Percentiles rank a stretch among this genome's conserved stretches.
Conservation (phyloP, 1,284 basidiomycete species). For the Tylopilus sp. region DNA sequence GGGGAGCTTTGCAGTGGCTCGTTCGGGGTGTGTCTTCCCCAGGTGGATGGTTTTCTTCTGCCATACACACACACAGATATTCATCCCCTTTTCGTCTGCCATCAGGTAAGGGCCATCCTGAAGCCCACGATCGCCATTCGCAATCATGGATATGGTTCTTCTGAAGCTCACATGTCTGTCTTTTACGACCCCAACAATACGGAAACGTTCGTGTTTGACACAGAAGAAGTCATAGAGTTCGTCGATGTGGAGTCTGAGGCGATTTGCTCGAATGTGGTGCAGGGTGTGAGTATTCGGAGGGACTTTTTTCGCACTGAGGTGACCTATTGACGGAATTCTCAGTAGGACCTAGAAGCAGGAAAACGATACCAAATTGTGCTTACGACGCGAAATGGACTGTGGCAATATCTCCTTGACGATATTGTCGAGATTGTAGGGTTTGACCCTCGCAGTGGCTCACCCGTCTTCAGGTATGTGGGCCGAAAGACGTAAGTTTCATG, state of each 20-base stretch:
- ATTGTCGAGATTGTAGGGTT: conserved; percentile 19
- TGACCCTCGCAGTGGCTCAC: conserved; percentile 6
- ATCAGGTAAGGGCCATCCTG: conserved; percentile 7
- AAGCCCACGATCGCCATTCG: conserved; percentile 13
- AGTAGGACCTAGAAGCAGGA: conserved; percentile 17
- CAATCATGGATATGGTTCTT: conserved; percentile 13
- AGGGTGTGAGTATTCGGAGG: conserved; percentile 8
- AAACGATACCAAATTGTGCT: conserved; percentile 13
- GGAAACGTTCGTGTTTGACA: conserved; percentile 10
- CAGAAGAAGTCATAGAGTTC: conserved; percentile 14
- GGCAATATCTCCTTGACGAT: conserved; percentile 20
- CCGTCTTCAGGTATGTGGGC: conserved; percentile 8
- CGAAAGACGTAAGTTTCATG: conserved; percentile 2
- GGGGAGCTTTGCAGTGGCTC: conserved; percentile 12
- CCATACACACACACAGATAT: not conserved
- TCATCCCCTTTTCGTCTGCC: not conserved
- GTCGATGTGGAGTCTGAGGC: not conserved
- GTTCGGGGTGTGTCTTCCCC: conserved; percentile 13
- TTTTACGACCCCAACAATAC: conserved; percentile 2
- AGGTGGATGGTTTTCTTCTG: not conserved
- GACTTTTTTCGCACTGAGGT: not conserved
- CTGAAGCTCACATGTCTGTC: conserved; percentile 13
- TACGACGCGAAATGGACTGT: conserved; percentile 19
- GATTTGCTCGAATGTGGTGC: conserved; percentile 5
- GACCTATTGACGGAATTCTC: not conserved